Evolutionary conservation across 306 rosid genomes (phyloP).

Genomic region (Cucurbita moschata): DNA sequence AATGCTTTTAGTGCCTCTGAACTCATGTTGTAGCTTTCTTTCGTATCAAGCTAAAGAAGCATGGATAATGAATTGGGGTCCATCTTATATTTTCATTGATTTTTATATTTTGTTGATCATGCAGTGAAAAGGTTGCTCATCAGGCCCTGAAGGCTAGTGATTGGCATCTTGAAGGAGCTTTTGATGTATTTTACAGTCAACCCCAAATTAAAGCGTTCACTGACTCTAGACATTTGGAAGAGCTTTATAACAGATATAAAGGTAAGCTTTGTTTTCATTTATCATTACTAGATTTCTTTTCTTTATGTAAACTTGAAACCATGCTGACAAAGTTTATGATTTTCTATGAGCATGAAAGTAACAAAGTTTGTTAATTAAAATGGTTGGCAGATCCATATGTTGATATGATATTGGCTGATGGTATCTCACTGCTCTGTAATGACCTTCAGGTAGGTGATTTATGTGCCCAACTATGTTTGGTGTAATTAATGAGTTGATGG

Average conservation of each 20-base stretch:
- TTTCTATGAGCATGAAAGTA: background rate
- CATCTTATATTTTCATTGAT: background rate
- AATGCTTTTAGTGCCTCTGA: background rate
- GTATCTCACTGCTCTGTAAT: slow-evolving; percentile 79
- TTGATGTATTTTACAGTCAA: slow-evolving; percentile 90
- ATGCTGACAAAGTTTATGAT: background rate
- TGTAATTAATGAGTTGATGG: background rate
- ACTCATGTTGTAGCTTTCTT: background rate
- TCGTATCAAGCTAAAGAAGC: background rate
- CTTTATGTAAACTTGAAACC: background rate
- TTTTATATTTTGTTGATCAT: background rate
- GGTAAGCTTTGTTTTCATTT: slow-evolving; percentile 34
- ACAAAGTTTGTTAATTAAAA: background rate
- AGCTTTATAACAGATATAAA: slow-evolving; percentile 90
- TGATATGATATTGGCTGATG: slow-evolving; percentile 89
- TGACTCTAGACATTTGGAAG: slow-evolving; percentile 89
- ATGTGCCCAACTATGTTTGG: slow-evolving; percentile 6
- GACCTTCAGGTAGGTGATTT: slow-evolving; percentile 66
- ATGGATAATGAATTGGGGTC: background rate
- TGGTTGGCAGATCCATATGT: slow-evolving; percentile 47
- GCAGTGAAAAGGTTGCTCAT: slow-evolving; percentile 78
- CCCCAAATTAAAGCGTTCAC: slow-evolving; percentile 63
- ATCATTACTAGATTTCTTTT: background rate
- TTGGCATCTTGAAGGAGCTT: slow-evolving; percentile 98
- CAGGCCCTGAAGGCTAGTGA: slow-evolving; percentile 85